Evolutionary conservation across 768 basidiomycete species (phyloP).

Genomic region (Xerocomus potaroensis): DNA sequence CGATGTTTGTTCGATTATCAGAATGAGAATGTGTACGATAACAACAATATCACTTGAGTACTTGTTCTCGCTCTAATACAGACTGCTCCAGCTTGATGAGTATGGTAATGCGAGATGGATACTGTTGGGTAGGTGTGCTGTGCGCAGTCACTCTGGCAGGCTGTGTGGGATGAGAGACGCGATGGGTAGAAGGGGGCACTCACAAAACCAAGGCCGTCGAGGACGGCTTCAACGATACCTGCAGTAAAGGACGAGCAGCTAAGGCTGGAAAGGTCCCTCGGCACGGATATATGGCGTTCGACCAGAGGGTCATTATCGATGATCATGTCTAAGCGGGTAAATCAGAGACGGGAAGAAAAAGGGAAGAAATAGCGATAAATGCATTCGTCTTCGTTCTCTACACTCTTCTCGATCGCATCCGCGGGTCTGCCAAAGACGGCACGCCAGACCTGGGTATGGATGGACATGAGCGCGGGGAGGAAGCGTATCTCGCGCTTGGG

Average conservation of each 20-base stretch:
- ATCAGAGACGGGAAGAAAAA: conserved; percentile 1
- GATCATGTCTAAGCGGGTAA: conserved; percentile 77
- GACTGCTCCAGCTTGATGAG: conserved; percentile 93
- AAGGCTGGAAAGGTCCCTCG: conserved; percentile 88
- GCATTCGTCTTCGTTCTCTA: conserved; percentile 97
- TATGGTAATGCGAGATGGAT: conserved; percentile 87
- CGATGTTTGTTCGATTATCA: too few relatives aligned
- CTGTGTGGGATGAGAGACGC: conserved; percentile 39
- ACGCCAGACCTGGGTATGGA: conserved; percentile 94
- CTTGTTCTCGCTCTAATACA: conserved; percentile 90
- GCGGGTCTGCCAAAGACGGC: conserved; percentile 92
- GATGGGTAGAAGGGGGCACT: conserved; percentile 31
- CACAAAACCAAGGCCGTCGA: conserved; percentile 93
- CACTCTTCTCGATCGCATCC: conserved; percentile 93
- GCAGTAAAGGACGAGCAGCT: conserved; percentile 98
- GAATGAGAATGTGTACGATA: conserved; percentile 6
- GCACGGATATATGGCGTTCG: conserved; percentile 90
- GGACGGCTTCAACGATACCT: conserved; percentile 93
- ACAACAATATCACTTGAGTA: conserved; percentile 56
- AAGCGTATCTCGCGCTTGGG: conserved; percentile 92
- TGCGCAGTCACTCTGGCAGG: conserved; percentile 97
- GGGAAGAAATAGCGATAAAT: conserved; percentile 23
- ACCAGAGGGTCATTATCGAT: conserved; percentile 94
- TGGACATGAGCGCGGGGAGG: conserved; percentile 85
- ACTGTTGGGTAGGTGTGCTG: conserved; percentile 77